Evolutionary conservation across 208 protist species (phyloP).

Genomic region (Trypanosoma platydactyli): DNA sequence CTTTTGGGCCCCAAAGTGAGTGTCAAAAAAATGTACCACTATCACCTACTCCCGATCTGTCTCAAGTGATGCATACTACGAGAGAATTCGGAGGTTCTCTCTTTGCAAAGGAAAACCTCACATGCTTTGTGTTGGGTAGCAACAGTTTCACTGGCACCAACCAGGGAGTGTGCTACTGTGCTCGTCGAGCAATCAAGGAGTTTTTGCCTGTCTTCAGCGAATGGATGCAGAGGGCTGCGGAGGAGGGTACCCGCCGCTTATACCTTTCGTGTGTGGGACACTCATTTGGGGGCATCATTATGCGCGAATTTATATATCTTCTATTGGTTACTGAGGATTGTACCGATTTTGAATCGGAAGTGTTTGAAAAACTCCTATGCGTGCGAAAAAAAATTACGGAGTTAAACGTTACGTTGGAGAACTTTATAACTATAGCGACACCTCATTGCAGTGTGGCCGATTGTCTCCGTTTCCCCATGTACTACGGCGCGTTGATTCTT

Average conservation of each 20-base stretch:
- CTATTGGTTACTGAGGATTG: slow-evolving; percentile 35
- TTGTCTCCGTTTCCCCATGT: slow-evolving; percentile 49
- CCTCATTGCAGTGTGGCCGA: slow-evolving; percentile 65
- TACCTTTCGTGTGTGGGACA: slow-evolving; percentile 68
- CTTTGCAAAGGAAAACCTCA: slow-evolving; percentile 42
- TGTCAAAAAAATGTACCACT: neutral
- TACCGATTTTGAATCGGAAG: slow-evolving; percentile 9
- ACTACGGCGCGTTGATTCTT: slow-evolving; percentile 47
- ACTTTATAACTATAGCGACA: slow-evolving; percentile 64
- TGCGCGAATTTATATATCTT: slow-evolving; percentile 64
- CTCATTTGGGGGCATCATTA: slow-evolving; percentile 70
- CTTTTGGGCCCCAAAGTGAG: slow-evolving; percentile 33
- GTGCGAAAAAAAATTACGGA: slow-evolving; percentile 34
- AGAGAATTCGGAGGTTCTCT: slow-evolving; percentile 34
- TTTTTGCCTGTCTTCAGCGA: slow-evolving; percentile 44
- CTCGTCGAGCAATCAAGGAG: slow-evolving; percentile 41
- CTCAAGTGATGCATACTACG: slow-evolving; percentile 3
- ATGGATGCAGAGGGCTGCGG: slow-evolving; percentile 34
- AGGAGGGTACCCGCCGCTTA: slow-evolving; percentile 10
- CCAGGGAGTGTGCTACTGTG: slow-evolving; percentile 43
- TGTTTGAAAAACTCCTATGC: slow-evolving; percentile 25
- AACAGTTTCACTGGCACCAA: slow-evolving; percentile 49
- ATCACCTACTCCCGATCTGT: neutral
- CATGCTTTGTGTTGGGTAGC: slow-evolving; percentile 46
- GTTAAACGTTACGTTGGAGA: slow-evolving; percentile 45